phyloP scores from a whole-genome alignment of 179 eudicot genomes.

The Spergularia azorica region DNA sequence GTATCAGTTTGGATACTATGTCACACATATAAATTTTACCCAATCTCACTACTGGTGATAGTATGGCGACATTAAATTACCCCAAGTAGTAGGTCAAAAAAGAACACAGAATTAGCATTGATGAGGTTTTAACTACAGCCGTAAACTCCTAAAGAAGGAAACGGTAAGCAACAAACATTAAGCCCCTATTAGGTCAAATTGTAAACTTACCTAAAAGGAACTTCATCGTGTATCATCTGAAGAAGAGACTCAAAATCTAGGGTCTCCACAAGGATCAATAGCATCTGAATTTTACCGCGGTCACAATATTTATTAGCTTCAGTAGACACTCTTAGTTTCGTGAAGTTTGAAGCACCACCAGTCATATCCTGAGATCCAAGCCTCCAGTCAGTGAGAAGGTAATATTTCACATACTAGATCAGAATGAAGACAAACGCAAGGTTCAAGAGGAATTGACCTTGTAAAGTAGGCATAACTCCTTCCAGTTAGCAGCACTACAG shows the following conservation, averaged over 20 bases:
- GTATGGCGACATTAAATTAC: constrained; percentile 6
- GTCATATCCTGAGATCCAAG: constrained; percentile 58
- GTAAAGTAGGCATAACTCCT: constrained; percentile 69
- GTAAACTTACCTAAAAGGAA: constrained; percentile 66
- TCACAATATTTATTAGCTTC: constrained; percentile 67
- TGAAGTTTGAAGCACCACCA: constrained; percentile 63
- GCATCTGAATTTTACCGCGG: constrained; percentile 84
- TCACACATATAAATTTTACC: constrained; percentile 7
- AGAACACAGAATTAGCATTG: background rate
- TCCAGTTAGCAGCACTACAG: constrained; percentile 76
- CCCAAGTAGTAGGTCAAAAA: constrained; percentile 8
- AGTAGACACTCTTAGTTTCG: constrained; percentile 70
- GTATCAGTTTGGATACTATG: constrained; percentile 11
- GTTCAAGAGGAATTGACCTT: constrained; percentile 51
- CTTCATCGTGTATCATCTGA: constrained; percentile 86
- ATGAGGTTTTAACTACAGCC: background rate
- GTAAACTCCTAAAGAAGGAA: background rate
- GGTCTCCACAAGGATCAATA: constrained; percentile 84
- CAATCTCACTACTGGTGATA: background rate
- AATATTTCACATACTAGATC: constrained; percentile 14
- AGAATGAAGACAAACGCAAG: constrained; percentile 21
- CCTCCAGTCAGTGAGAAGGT: constrained; percentile 25
- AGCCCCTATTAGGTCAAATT: constrained; percentile 5
- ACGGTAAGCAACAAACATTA: constrained; percentile 7
- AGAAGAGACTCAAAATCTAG: constrained; percentile 86